Evolutionary conservation across 23 red algal genomes (phyloP).

Genomic region (Pyropia haitanensis): DNA sequence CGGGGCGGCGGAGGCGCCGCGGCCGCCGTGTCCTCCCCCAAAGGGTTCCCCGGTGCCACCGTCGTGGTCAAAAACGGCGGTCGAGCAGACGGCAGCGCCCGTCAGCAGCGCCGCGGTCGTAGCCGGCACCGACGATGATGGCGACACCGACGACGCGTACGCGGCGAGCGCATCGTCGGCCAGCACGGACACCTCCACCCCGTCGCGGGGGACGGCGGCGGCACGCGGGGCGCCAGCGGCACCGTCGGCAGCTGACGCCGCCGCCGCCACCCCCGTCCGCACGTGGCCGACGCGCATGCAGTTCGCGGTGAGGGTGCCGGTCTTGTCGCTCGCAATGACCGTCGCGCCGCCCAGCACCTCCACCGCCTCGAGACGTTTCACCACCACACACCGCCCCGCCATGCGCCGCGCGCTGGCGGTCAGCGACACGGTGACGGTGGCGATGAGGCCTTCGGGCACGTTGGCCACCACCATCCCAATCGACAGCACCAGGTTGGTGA

Average conservation of each 20-base stretch:
- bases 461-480: conserved; percentile 66
- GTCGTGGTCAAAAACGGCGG: conserved; percentile 24
- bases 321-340: conserved; percentile 88
- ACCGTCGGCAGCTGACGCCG: background rate
- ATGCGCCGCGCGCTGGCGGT: conserved; percentile 61
- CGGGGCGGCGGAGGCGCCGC: no score
- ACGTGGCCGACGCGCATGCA: conserved; percentile 66
- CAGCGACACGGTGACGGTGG: conserved; percentile 57
- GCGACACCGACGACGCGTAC: background rate
- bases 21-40: background rate
- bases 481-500: conserved; percentile 52
- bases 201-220: background rate
- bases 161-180: conserved; percentile 1
- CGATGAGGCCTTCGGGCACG: conserved; percentile 74
- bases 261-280: no score
- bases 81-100: conserved; percentile 42
- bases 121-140: background rate
- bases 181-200: background rate
- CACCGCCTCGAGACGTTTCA: conserved; percentile 52
- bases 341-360: conserved; percentile 81
- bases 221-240: conserved; percentile 1
- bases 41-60: background rate
- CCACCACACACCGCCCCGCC: conserved; percentile 56
- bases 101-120: conserved; percentile 29
- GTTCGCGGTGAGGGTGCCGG: conserved; percentile 87